These are phyloP conservation scores for Biscogniauxia mediterranea DNA, from an alignment of 2,329 filamentous ascomycete species.

Conservation along the genomic window DNA sequence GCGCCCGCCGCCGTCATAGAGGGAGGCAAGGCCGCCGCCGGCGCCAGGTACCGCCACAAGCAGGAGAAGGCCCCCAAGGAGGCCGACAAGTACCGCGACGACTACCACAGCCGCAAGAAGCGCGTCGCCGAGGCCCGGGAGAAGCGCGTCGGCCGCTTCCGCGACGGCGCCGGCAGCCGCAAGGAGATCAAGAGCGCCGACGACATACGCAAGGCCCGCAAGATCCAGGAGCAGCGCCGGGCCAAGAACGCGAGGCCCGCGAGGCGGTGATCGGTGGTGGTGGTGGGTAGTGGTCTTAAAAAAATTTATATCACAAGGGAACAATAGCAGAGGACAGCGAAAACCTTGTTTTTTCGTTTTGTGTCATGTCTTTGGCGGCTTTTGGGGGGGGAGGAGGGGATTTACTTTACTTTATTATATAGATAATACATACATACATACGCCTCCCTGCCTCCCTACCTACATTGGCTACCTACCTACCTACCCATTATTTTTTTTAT, in stretches of 20 bases:
- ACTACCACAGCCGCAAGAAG: constrained; percentile 89
- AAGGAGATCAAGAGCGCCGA: constrained; percentile 77
- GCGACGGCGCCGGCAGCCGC: constrained; percentile 63
- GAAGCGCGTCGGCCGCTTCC: constrained; percentile 73
- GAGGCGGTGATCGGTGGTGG: constrained; percentile 47
- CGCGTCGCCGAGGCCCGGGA: constrained; percentile 83
- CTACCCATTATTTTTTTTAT: too few species aligned
- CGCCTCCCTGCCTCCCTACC: too few species aligned
- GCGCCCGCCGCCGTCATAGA: constrained; percentile 33
- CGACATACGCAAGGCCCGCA: constrained; percentile 81
- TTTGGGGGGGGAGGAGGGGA: too few species aligned
- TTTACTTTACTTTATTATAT: too few species aligned
- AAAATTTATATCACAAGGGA: too few species aligned
- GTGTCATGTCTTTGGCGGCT: too few species aligned
- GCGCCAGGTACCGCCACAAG: constrained; percentile 78
- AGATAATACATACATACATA: too few species aligned
- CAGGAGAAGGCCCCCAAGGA: constrained; percentile 86
- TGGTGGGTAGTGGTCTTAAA: too few species aligned
- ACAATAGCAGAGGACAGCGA: too few species aligned
- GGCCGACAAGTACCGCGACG: constrained; percentile 87
- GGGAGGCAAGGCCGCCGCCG: constrained; percentile 37
- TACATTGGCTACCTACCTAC: too few species aligned
- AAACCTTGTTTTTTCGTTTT: too few species aligned
- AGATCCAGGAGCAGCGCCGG: constrained; percentile 70
- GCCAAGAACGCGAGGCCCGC: constrained; percentile 86